These are phyloP conservation scores for Neofusicoccum umdonicola DNA, from an alignment of 2,329 filamentous ascomycete genomes.

Conservation along the genomic window DNA sequence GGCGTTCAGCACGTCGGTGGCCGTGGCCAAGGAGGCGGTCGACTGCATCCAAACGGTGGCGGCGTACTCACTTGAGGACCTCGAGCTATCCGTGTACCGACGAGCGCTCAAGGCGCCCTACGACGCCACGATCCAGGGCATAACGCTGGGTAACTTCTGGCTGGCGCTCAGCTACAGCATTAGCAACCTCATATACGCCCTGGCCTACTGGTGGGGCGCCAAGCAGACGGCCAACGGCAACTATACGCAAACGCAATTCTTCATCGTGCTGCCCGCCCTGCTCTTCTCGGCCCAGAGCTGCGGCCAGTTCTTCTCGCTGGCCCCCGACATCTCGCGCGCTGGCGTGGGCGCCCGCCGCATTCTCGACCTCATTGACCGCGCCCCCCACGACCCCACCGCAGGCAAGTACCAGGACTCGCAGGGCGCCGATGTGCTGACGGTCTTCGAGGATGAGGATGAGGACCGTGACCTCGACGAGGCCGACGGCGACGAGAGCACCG, in stretches of 20 bases:
- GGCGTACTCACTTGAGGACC: slow-evolving; percentile 39
- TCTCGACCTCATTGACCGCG: slow-evolving; percentile 1
- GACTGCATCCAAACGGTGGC: slow-evolving; percentile 42
- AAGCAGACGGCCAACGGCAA: slow-evolving; percentile 1
- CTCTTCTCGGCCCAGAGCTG: slow-evolving; percentile 67
- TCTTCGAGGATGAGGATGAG: background rate
- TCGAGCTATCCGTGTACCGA: slow-evolving; percentile 35
- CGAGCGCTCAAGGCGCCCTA: slow-evolving; percentile 31
- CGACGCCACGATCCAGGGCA: slow-evolving; percentile 36
- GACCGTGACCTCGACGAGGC: background rate
- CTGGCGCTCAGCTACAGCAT: slow-evolving; percentile 1
- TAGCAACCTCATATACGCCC: slow-evolving; percentile 61
- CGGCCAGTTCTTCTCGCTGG: slow-evolving; percentile 66
- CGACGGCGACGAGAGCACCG: background rate
- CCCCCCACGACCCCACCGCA: background rate
- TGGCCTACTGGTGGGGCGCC: slow-evolving; percentile 70
- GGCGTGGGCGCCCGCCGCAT: background rate
- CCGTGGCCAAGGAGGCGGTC: slow-evolving; percentile 42
- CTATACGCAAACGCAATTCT: slow-evolving; percentile 57
- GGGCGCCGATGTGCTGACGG: background rate
- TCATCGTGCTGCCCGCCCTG: slow-evolving; percentile 63
- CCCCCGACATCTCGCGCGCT: background rate
- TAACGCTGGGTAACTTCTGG: slow-evolving; percentile 28
- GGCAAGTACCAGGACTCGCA: background rate
- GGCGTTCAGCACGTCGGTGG: slow-evolving; percentile 39